phyloP scores from a whole-genome alignment of 768 basidiomycete genomes.

The Termitomyces sp. region DNA sequence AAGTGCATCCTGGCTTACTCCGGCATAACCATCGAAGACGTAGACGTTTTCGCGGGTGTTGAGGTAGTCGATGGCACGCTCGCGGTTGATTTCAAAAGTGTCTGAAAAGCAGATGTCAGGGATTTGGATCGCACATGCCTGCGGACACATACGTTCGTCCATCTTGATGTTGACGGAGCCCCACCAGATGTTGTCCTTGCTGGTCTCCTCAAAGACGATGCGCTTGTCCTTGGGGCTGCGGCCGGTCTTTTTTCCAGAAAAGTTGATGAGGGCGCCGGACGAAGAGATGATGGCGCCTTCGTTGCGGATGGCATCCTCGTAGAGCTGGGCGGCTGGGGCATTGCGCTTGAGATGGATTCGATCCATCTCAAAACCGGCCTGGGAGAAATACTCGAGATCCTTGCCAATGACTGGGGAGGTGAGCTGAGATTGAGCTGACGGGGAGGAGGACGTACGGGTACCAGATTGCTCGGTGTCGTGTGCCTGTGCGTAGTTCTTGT shows the following conservation, averaged over 20 bases:
- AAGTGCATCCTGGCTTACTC: constrained; percentile 40
- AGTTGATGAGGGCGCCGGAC: constrained; percentile 97
- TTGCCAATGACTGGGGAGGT: constrained; percentile 70
- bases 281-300: constrained; percentile 98
- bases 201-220: constrained; percentile 95
- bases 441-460: constrained; percentile 40
- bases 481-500: constrained; percentile 78
- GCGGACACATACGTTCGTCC: constrained; percentile 72
- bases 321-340: constrained; percentile 82
- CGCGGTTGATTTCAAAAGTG: constrained; percentile 98
- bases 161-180: constrained; percentile 99
- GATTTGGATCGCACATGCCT: not conserved
- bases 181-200: constrained; percentile 99
- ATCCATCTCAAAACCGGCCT: constrained; percentile 99
- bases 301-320: constrained; percentile 97
- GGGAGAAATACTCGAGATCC: constrained; percentile 96
- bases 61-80: constrained; percentile 97
- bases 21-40: constrained; percentile 94
- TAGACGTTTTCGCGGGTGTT: constrained; percentile 99
- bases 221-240: constrained; percentile 99
- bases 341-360: constrained; percentile 95
- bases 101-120: constrained; percentile 35
- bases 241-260: constrained; percentile 99
- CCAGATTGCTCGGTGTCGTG: constrained; percentile 58
- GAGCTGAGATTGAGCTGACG: constrained; percentile 1